These are phyloP conservation scores for Acer negundo DNA, from an alignment of 345 rosid genomes.

Conservation along the genomic window DNA sequence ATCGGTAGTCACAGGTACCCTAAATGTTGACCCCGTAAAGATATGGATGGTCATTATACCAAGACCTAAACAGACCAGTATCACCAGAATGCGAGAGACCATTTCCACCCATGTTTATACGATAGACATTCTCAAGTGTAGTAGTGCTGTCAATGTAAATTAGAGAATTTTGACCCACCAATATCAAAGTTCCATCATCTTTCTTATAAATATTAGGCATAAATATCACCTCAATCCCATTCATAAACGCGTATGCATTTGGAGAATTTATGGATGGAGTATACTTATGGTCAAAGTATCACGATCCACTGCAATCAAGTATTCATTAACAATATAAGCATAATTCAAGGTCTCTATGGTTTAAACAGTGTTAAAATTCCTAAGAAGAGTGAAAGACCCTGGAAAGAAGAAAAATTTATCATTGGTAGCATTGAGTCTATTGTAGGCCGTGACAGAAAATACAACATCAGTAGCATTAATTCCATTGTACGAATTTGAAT, in stretches of 20 bases:
- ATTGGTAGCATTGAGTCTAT: too few relatives aligned
- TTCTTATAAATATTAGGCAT: constrained; percentile 81
- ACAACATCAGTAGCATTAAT: constrained; percentile 55
- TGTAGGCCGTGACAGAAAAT: constrained; percentile 47
- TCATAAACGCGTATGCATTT: constrained; percentile 71
- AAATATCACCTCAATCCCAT: constrained; percentile 87
- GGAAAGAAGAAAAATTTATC: constrained; percentile 14
- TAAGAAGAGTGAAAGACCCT: constrained; percentile 67
- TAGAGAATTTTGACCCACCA: constrained; percentile 42
- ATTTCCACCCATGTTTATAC: constrained; percentile 91
- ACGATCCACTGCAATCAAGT: constrained; percentile 54
- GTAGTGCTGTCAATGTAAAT: constrained; percentile 59
- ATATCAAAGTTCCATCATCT: constrained; percentile 37
- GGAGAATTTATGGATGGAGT: constrained; percentile 49
- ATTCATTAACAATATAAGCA: constrained; percentile 72
- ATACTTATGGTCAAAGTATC: constrained; percentile 59
- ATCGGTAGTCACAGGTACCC: constrained; percentile 48
- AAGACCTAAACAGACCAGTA: constrained; percentile 75
- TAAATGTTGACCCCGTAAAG: constrained; percentile 54
- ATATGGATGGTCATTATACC: constrained; percentile 74
- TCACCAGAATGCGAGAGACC: constrained; percentile 75
- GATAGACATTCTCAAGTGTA: constrained; percentile 76
- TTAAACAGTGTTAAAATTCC: constrained; percentile 81
- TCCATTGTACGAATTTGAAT: constrained; percentile 58
- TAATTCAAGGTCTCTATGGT: constrained; percentile 64